Conservation (phyloP, 1,139 yeast genomes). For the Geotrichum bryndzae region DNA sequence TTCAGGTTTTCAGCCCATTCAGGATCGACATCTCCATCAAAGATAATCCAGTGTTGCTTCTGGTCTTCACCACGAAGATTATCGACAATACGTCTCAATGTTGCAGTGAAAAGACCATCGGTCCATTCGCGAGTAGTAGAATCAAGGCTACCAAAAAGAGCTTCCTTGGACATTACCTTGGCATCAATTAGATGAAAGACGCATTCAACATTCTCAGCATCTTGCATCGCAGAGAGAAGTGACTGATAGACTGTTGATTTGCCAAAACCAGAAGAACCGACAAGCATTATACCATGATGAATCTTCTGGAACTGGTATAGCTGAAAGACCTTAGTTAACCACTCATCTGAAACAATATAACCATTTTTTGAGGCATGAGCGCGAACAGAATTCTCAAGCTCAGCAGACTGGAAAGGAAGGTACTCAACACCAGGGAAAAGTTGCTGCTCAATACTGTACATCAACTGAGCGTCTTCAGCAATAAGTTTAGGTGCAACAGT, state of each 20-base stretch:
- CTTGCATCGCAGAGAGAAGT: constrained; percentile 44
- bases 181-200: constrained; percentile 57
- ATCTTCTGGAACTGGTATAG: constrained; percentile 55
- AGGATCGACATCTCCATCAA: constrained; percentile 94
- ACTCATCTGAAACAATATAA: constrained; percentile 35
- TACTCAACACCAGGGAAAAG: constrained; percentile 31
- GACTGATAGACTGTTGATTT: constrained; percentile 55
- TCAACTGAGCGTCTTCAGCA: constrained; percentile 43
- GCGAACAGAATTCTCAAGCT: constrained; percentile 21
- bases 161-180: constrained; percentile 61
- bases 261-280: constrained; percentile 75
- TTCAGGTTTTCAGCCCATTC: constrained; percentile 89
- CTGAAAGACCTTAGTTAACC: constrained; percentile 57
- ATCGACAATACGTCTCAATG: constrained; percentile 54
- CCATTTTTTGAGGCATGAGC: constrained; percentile 30
- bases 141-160: constrained; percentile 67
- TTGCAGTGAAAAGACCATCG: constrained; percentile 76
- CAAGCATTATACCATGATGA: constrained; percentile 76
- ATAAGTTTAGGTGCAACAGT: constrained; percentile 63
- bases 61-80: constrained; percentile 54
- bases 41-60: constrained; percentile 68
- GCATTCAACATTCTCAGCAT: constrained; percentile 38
- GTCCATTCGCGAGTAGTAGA: constrained; percentile 83
- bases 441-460: constrained; percentile 33
- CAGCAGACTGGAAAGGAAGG: constrained; percentile 22